Evolutionary conservation across 768 basidiomycete genomes (phyloP).

Genomic region (Leccinum olivaceopallidum): DNA sequence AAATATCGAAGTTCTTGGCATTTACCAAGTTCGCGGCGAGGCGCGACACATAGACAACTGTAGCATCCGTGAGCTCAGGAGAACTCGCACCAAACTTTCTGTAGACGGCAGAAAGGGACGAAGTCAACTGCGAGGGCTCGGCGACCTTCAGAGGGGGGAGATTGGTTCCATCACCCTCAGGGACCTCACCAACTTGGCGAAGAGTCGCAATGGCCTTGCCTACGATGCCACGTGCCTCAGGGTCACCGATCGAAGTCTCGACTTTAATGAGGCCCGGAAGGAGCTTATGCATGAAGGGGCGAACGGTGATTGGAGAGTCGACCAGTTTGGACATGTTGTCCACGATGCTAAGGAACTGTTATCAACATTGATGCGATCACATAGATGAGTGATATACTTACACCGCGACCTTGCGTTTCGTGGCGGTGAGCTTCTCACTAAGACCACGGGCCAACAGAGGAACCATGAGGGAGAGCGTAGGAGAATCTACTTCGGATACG

Average conservation of each 20-base stretch:
- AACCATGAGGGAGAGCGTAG: slow-evolving; percentile 97
- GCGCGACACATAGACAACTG: slow-evolving; percentile 67
- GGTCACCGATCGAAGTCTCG: slow-evolving; percentile 92
- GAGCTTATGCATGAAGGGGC: slow-evolving; percentile 95
- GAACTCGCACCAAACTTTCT: slow-evolving; percentile 74
- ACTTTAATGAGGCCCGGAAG: slow-evolving; percentile 96
- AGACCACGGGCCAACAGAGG: slow-evolving; percentile 94
- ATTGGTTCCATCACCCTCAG: slow-evolving; percentile 83
- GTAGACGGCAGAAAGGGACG: slow-evolving; percentile 74
- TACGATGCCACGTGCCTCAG: slow-evolving; percentile 94
- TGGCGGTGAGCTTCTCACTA: slow-evolving; percentile 91
- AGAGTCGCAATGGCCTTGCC: slow-evolving; percentile 92
- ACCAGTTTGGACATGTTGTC: slow-evolving; percentile 99
- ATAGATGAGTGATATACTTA: slow-evolving; percentile 40
- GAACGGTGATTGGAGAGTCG: slow-evolving; percentile 91
- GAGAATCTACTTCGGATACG: slow-evolving; percentile 98
- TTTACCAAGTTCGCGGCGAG: slow-evolving; percentile 89
- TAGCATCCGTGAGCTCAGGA: slow-evolving; percentile 56
- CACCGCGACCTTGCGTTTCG: slow-evolving; percentile 98
- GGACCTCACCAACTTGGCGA: slow-evolving; percentile 92
- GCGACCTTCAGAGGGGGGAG: slow-evolving; percentile 82
- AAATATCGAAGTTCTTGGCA: slow-evolving; percentile 87
- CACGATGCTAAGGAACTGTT: slow-evolving; percentile 61
- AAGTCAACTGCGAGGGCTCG: slow-evolving; percentile 65
- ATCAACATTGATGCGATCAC: slow-evolving; percentile 20